Conservation (phyloP, 148 eudicot species). For the Heliamphora exappendiculata region DNA sequence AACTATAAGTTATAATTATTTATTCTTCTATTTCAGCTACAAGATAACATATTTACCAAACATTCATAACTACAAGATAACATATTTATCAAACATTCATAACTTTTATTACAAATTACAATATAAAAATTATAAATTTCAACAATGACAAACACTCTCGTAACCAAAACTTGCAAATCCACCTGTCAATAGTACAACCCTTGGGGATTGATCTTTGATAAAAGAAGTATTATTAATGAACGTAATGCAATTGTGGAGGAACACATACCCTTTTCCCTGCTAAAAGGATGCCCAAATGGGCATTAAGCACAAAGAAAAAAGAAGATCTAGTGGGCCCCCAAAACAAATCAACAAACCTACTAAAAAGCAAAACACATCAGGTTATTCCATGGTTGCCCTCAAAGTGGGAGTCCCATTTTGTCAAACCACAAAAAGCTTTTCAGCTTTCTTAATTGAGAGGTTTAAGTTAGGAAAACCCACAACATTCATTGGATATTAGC, state of each 20-base stretch:
- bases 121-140: too few relatives aligned
- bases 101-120: too few relatives aligned
- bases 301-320: not conserved
- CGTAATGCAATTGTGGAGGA: constrained; percentile 11
- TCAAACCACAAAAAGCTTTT: constrained; percentile 6
- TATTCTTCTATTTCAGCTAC: too few relatives aligned
- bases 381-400: not conserved
- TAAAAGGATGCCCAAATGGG: not conserved
- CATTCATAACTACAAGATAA: too few relatives aligned
- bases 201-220: too few relatives aligned
- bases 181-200: too few relatives aligned
- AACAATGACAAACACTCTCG: too few relatives aligned
- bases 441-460: constrained; percentile 2
- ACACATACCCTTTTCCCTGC: not conserved
- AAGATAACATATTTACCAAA: too few relatives aligned
- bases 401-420: constrained; percentile 8
- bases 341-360: not conserved
- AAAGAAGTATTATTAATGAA: too few relatives aligned
- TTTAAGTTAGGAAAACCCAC: not conserved
- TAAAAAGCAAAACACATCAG: not conserved
- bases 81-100: too few relatives aligned
- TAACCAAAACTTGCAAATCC: too few relatives aligned
- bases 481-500: not conserved
- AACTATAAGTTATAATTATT: too few relatives aligned
- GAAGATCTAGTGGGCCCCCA: constrained; percentile 1